These are phyloP conservation scores for Vaccinium vitisidaea DNA, from an alignment of 148 eudicot species.

Conservation along the genomic window DNA sequence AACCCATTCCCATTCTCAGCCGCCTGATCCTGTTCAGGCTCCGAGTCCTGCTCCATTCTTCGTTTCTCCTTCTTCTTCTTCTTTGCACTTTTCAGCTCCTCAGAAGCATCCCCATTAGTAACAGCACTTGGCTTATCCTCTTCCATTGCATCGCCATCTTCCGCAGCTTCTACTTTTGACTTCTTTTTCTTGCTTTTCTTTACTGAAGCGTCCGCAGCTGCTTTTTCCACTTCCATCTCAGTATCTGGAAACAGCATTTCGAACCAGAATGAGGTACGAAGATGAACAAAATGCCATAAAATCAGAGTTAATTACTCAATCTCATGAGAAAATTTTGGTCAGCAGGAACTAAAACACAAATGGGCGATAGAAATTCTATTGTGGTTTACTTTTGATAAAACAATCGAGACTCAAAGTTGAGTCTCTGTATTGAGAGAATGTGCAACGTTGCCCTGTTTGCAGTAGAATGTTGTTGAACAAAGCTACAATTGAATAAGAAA, in stretches of 20 bases:
- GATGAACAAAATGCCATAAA: background rate
- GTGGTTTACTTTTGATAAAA: background rate
- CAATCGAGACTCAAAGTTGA: background rate
- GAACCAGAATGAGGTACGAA: background rate
- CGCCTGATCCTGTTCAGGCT: constrained; percentile 16
- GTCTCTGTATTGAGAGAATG: background rate
- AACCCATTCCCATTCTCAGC: constrained; percentile 30
- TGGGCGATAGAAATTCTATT: background rate
- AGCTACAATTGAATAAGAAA: too few species aligned
- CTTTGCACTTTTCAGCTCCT: constrained; percentile 52
- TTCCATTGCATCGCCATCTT: constrained; percentile 24
- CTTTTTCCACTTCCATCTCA: constrained; percentile 60
- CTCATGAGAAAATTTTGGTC: background rate
- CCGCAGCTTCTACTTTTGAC: constrained; percentile 38
- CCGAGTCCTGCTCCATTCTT: constrained; percentile 41
- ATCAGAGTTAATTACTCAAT: background rate
- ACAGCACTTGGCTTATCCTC: constrained; percentile 30
- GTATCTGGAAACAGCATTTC: constrained; percentile 28
- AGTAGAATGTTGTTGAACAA: too few species aligned
- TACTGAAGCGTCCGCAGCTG: constrained; percentile 28
- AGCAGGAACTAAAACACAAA: background rate
- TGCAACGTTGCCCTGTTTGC: background rate
- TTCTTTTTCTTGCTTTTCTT: constrained; percentile 86
- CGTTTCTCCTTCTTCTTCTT: constrained; percentile 74
- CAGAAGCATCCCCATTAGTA: constrained; percentile 43